Percentiles rank a stretch among this genome's conserved stretches.
phyloP scores from a whole-genome alignment of 305 asterid genomes.

The Fraxinus xanthoxyloides region DNA sequence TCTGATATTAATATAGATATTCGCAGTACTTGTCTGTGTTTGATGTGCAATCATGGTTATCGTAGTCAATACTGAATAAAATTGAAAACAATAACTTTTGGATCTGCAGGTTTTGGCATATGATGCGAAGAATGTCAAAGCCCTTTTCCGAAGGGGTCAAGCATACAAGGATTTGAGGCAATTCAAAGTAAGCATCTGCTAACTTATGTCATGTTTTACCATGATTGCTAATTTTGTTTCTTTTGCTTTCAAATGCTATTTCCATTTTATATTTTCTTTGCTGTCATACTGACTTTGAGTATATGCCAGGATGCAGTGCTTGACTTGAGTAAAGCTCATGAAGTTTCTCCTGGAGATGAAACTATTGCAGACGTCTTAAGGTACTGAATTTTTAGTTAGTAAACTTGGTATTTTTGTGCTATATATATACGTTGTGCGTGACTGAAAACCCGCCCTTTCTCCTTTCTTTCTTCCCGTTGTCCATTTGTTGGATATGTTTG shows the following conservation, averaged over 20 bases:
- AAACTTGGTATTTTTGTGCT: conserved; percentile 8
- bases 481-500: conserved; percentile 1
- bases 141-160: conserved; percentile 93
- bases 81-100: conserved; percentile 16
- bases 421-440: conserved; percentile 9
- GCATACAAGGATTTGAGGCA: conserved; percentile 73
- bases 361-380: conserved; percentile 81
- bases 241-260: conserved; percentile 17
- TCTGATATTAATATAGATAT: no score
- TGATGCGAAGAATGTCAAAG: conserved; percentile 72
- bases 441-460: conserved; percentile 1
- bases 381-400: conserved; percentile 35
- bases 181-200: conserved; percentile 58
- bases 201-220: conserved; percentile 15
- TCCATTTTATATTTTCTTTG: conserved; percentile 11
- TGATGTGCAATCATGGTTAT: neutral
- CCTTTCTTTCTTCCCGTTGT: conserved; percentile 6
- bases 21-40: neutral
- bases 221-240: conserved; percentile 7
- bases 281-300: conserved; percentile 18
- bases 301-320: conserved; percentile 71
- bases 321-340: conserved; percentile 80
- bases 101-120: conserved; percentile 66
- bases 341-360: conserved; percentile 85
- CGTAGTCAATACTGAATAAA: conserved; percentile 16